Base-by-base conservation (phyloP, 805 yeast species). In the Lipomyces yamadae region DNA sequence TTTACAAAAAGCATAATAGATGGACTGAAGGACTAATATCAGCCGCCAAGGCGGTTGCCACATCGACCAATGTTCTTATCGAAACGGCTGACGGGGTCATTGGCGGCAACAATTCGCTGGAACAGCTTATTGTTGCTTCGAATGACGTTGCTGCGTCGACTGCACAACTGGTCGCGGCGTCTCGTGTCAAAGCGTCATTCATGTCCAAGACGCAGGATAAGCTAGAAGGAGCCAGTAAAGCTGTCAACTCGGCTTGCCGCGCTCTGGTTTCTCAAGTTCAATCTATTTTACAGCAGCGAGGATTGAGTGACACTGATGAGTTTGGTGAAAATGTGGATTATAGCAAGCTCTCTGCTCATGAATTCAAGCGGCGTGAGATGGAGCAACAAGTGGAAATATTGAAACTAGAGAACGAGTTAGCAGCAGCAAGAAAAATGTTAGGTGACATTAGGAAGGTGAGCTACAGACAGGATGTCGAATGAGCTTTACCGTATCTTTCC, bases 1-100 rank as follows among this genome's bases (percentile, higher is more conserved):
- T 88, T 76, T 92, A 92, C 79, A 90, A 88, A 76, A 91, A 91
- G 78, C 90, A 92, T 76, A 92, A 88, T 77, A 84, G 94, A 73
- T 92, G 97, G 97, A 91, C 97, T 0, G 96, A 92, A 78, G 97
- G 97, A 30, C 85, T 92, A 65, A 87, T 92, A 37, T 89, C 96
- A 67, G 97, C 97, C 18, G 91, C 97, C 1, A 88, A 89, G 73
- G 88, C 94, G 0, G 95, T 92, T 52, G 97, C 96, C 1, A 85
- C 85, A 1, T 86, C 97, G 0, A 92, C 97, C 1, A 89, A 88
- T 73, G 80, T 88, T n/a, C 82, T 92, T 70, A 92, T 92, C 67
- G 85, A 85, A 67, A 89, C 91, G n/a, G 96, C 97, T 0, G 95
- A 91, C 78, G 95, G 96, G 24, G 91, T 91, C 18, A 79, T 92